Percentiles rank a stretch among this genome's conserved stretches.
phyloP scores from a whole-genome alignment of 1,284 basidiomycete genomes.

The Cryptococcus amylolentus region DNA sequence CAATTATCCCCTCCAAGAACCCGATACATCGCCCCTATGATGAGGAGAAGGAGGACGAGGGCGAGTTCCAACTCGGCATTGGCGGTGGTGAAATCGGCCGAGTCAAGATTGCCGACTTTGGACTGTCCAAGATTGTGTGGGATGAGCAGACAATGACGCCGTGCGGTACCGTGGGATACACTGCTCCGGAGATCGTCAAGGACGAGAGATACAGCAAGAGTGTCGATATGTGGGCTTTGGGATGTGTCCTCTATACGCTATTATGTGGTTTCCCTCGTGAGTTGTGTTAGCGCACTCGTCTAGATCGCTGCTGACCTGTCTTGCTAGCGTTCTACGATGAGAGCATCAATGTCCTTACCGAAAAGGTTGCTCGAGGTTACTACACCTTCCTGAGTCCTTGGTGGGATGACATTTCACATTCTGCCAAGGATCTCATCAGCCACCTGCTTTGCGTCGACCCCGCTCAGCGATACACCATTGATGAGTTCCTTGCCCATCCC shows the following conservation, averaged over 20 bases:
- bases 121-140: constrained; percentile 97
- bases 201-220: constrained; percentile 98
- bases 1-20: constrained; percentile 81
- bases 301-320: constrained; percentile 8
- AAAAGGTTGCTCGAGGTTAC: constrained; percentile 95
- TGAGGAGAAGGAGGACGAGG: constrained; percentile 98
- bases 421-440: constrained; percentile 90
- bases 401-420: constrained; percentile 94
- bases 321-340: constrained; percentile 88
- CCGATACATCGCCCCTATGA: constrained; percentile 82
- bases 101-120: constrained; percentile 99
- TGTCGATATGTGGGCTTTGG: constrained; percentile 99
- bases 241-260: constrained; percentile 96
- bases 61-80: constrained; percentile 84
- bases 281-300: constrained; percentile 4
- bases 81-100: constrained; percentile 96
- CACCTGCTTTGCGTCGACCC: constrained; percentile 96
- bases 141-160: constrained; percentile 99
- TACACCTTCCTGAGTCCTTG: constrained; percentile 99
- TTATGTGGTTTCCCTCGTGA: constrained; percentile 91
- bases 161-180: constrained; percentile 98
- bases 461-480: constrained; percentile 91
- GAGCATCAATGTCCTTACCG: constrained; percentile 94
- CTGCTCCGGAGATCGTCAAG: constrained; percentile 98
- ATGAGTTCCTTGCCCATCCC: constrained; percentile 94